Evolutionary conservation across 2,329 filamentous ascomycete species (phyloP).

Genomic region (Ambrosiella cleistominuta): DNA sequence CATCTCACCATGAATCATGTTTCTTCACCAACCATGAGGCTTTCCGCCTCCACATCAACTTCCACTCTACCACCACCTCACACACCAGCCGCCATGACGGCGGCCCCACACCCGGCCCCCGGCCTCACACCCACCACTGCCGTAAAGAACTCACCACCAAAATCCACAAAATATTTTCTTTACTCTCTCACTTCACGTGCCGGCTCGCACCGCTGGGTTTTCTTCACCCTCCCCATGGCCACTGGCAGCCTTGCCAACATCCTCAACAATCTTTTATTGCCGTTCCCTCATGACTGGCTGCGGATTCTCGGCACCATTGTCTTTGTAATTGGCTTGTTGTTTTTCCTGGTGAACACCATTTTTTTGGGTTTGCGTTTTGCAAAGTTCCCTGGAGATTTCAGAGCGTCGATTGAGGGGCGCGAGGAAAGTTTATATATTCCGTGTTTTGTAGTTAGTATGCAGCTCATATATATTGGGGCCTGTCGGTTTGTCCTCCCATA

Average conservation of each 20-base stretch:
- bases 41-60: too few species aligned
- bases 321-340: slow-evolving; percentile 43
- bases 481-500: slow-evolving; percentile 56
- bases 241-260: background rate
- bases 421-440: slow-evolving; percentile 64
- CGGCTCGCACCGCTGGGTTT: background rate
- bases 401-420: slow-evolving; percentile 54
- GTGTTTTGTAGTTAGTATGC: slow-evolving; percentile 46
- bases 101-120: too few species aligned
- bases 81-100: too few species aligned
- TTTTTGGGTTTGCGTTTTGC: slow-evolving; percentile 51
- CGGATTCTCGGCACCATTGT: slow-evolving; percentile 43
- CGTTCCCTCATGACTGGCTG: background rate
- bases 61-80: too few species aligned
- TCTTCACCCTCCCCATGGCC: background rate
- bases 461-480: slow-evolving; percentile 61
- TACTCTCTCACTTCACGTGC: background rate
- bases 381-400: slow-evolving; percentile 14
- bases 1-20: too few species aligned
- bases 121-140: too few species aligned
- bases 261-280: background rate
- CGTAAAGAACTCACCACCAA: too few species aligned
- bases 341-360: slow-evolving; percentile 45
- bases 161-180: too few species aligned
- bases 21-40: too few species aligned